Conservation (phyloP, 768 basidiomycete species). For the Neoboletus brunneissimus region DNA sequence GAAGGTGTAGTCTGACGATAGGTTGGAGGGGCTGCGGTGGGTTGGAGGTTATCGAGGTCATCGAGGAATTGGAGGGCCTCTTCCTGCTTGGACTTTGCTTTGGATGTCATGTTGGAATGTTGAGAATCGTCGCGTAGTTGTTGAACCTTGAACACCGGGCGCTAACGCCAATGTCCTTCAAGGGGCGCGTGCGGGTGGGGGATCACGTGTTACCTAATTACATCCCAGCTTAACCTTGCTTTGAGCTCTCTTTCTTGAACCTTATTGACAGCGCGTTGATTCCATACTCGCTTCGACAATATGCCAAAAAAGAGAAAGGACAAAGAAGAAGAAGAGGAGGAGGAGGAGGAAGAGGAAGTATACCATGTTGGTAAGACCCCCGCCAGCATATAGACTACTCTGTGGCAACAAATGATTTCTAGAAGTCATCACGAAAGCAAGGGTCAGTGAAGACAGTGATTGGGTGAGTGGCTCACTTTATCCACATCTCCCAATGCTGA, state of each 20-base stretch:
- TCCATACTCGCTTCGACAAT: not conserved
- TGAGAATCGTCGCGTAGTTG: not conserved
- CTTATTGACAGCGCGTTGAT: not conserved
- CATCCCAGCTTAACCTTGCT: not conserved
- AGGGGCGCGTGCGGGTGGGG: not conserved
- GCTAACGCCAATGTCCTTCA: not conserved
- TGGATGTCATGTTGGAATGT: constrained; percentile 34
- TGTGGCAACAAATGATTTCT: not conserved
- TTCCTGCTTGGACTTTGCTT: constrained; percentile 74
- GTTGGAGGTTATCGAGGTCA: constrained; percentile 83
- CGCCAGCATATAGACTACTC: not conserved
- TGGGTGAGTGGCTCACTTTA: constrained; percentile 45
- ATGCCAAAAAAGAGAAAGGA: constrained; percentile 30
- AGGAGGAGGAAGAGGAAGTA: constrained; percentile 32
- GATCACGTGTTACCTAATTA: constrained; percentile 16
- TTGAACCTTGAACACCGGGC: not conserved
- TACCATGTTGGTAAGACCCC: constrained; percentile 47
- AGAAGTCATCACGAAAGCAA: constrained; percentile 64
- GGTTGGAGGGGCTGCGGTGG: constrained; percentile 30
- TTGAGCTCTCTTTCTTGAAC: not conserved
- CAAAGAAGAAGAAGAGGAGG: too few species aligned
- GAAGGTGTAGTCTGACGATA: constrained; percentile 22
- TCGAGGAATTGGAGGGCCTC: constrained; percentile 93
- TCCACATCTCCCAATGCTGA: not conserved
- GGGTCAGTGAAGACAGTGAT: constrained; percentile 45